Evolutionary conservation across 2,329 filamentous ascomycete genomes (phyloP), one percentile per base, ranked within the genome.

Genomic region (Colletotrichum truncatum): DNA sequence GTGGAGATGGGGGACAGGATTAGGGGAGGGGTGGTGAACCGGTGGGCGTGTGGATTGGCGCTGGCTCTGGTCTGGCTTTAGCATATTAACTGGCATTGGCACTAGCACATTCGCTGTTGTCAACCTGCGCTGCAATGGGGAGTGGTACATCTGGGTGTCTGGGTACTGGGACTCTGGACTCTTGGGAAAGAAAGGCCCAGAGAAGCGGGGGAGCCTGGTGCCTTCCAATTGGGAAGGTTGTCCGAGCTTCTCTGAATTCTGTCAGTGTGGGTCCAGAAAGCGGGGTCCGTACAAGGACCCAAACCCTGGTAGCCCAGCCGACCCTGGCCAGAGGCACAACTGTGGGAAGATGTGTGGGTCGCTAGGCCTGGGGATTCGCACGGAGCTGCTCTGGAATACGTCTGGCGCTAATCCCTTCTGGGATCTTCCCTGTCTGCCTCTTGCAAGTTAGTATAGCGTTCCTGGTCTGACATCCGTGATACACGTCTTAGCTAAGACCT

Each of bases 171-270:
- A n/a, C 46, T 32, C n/a, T 6, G 25, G 5, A n/a, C 26, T 30
- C 25, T 21, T 14, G n/a, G 52, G 34, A 36, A 43, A 12, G n/a
- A 30, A 41, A 25, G 16, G n/a, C 36, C 56, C 36, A 60, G 30
- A 39, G 41, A 62, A 60, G 62, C 56, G 39, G 62, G 61, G 61
- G 49, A n/a, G 6, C 57, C 56, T 61, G 41, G 23, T 66, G 10
- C 63, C 63, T 63, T 66, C 63, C 63, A 66, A 64, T 56, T 66
- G 59, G 51, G 63, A 66, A 66, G 63, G 49, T 57, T 66, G 63
- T 66, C 63, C 63, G 63, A 66, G 63, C 63, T 66, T 65, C 49
- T 62, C 57, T 55, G 62, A 39, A 39, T 61, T 62, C 62, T 61
- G 49, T 34, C 26, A 26, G 39, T 26, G 55, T 32, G 55, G 46